A percentile compares a stretch with the other conserved stretches of the same genome.
Conservation (phyloP, 2,329 filamentous ascomycete genomes). For the Magnaporthiopsis incrustans region DNA sequence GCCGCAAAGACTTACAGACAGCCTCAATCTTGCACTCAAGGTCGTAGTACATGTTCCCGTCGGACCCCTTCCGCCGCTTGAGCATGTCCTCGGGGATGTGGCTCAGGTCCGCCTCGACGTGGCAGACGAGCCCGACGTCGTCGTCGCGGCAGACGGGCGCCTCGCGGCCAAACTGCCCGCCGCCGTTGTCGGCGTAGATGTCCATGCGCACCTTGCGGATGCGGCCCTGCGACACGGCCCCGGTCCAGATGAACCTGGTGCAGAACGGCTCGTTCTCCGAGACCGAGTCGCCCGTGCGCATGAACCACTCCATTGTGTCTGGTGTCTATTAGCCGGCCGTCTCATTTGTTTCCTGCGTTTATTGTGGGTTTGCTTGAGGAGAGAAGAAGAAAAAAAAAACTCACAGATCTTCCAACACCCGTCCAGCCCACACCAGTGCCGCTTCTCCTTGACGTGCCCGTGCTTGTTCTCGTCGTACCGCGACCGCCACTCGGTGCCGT, state of each 20-base stretch:
- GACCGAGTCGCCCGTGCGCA: slow-evolving; percentile 29
- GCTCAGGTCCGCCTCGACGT: slow-evolving; percentile 31
- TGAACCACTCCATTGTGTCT: slow-evolving; percentile 35
- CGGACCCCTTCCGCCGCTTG: slow-evolving; percentile 23
- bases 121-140: slow-evolving; percentile 27
- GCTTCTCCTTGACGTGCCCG: slow-evolving; percentile 21
- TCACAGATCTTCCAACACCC: slow-evolving; percentile 26
- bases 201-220: slow-evolving; percentile 26
- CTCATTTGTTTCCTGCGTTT: background rate
- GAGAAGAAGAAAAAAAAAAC: background rate
- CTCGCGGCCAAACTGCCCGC: background rate
- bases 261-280: slow-evolving; percentile 30
- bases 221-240: slow-evolving; percentile 24
- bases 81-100: slow-evolving; percentile 30
- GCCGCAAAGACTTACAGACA: slow-evolving; percentile 20
- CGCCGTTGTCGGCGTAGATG: slow-evolving; percentile 26
- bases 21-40: slow-evolving; percentile 31
- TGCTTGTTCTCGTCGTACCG: slow-evolving; percentile 24
- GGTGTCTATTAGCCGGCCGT: background rate
- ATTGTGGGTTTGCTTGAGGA: no score
- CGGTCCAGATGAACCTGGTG: slow-evolving; percentile 23
- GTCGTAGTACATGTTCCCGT: slow-evolving; percentile 31
- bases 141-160: slow-evolving; percentile 28
- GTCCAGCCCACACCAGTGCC: slow-evolving; percentile 28
- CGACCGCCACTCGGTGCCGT: slow-evolving; percentile 28